A percentile compares a stretch with the other conserved stretches of the same genome.
Evolutionary conservation across 2,329 filamentous ascomycete species (phyloP).

Genomic region (Colletotrichum sp.): DNA sequence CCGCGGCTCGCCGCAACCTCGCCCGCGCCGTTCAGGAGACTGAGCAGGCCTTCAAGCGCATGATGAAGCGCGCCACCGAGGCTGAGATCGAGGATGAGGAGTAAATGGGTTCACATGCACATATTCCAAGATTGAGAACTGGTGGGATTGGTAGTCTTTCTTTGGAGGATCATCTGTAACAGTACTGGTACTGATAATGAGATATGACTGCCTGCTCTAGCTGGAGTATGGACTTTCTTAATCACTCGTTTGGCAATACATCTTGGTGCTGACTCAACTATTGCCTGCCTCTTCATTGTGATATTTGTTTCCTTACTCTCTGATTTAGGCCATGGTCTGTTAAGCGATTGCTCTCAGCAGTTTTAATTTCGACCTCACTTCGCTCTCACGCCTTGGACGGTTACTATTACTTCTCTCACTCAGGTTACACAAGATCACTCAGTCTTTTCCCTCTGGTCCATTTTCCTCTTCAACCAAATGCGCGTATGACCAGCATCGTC

Average conservation of each 20-base stretch:
- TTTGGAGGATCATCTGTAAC: conserved; percentile 8
- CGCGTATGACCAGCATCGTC: background rate
- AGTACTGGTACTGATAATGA: conserved; percentile 22
- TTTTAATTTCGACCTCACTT: rapidly evolving
- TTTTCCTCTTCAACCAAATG: background rate
- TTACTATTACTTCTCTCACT: too few relatives aligned
- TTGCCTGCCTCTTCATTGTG: background rate
- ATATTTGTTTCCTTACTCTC: rapidly evolving
- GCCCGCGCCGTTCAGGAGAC: conserved; percentile 14
- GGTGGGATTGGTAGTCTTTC: conserved; percentile 2
- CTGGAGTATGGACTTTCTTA: conserved; percentile 16
- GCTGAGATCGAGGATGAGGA: conserved; percentile 9
- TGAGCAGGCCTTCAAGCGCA: conserved; percentile 21
- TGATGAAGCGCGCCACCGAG: conserved; percentile 25
- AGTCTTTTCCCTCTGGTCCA: rapidly evolving
- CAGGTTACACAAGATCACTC: too few relatives aligned
- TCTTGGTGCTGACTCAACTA: background rate
- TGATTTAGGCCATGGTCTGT: too few relatives aligned
- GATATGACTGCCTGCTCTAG: conserved; percentile 18
- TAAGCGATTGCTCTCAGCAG: too few relatives aligned
- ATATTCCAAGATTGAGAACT: conserved; percentile 10
- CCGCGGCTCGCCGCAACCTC: conserved; percentile 18
- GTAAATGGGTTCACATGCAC: conserved; percentile 11
- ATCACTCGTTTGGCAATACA: background rate
- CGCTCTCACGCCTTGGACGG: too few relatives aligned